Conservation (phyloP, 2,329 filamentous ascomycete species). For the Zarea fungicola region DNA sequence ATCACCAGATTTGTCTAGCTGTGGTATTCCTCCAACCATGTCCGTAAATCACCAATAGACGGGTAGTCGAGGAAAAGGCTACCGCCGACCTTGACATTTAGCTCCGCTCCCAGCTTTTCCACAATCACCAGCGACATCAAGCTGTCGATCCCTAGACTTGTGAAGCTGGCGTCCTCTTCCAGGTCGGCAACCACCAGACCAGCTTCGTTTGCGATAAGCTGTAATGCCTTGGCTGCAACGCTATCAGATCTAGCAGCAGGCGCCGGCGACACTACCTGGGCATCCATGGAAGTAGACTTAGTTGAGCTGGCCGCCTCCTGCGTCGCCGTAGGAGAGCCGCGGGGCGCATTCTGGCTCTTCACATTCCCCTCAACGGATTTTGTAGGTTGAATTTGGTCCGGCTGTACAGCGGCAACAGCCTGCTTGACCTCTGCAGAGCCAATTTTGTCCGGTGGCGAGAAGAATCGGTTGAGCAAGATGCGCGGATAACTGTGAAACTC, state of each 20-base stretch:
- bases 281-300: no score
- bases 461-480: conserved; percentile 59
- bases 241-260: background rate
- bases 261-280: background rate
- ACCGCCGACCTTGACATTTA: conserved; percentile 48
- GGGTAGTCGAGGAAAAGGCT: conserved; percentile 49
- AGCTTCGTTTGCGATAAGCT: conserved; percentile 51
- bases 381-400: no score
- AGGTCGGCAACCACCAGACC: conserved; percentile 50
- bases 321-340: no score
- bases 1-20: no score
- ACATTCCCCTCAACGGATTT: no score
- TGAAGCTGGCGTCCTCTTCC: conserved; percentile 49
- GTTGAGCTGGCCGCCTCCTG: no score
- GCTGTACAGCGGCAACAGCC: no score
- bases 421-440: no score
- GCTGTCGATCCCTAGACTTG: conserved; percentile 54
- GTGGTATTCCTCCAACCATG: conserved; percentile 32
- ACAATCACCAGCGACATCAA: conserved; percentile 54
- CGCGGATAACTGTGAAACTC: conserved; percentile 64
- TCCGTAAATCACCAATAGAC: conserved; percentile 49
- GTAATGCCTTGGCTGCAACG: conserved; percentile 35
- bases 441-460: conserved; percentile 36
- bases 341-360: no score
- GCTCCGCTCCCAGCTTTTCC: conserved; percentile 50